A percentile compares a stretch with the other conserved stretches of the same genome.
phyloP scores from a whole-genome alignment of 2,329 filamentous ascomycete species.

The Verruconis gallopava region DNA sequence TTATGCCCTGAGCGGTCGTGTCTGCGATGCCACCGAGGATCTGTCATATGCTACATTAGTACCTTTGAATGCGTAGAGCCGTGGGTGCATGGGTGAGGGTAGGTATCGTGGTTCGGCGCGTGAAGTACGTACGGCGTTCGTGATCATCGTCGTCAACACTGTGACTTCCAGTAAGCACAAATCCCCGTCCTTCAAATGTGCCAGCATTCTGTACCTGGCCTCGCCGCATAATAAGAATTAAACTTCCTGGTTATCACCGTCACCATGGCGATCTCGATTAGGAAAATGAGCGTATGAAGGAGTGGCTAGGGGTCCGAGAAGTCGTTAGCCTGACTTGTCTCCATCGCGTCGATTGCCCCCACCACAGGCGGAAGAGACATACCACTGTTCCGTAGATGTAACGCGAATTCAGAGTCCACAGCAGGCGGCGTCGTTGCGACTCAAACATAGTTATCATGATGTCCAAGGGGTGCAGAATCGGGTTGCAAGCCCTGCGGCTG shows the following conservation, averaged over 20 bases:
- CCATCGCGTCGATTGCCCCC: too few relatives aligned
- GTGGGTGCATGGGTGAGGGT: too few relatives aligned
- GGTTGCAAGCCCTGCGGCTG: neutral
- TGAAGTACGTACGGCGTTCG: constrained; percentile 60
- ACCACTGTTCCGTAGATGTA: constrained; percentile 64
- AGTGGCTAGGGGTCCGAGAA: too few relatives aligned
- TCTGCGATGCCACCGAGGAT: constrained; percentile 90
- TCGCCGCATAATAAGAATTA: constrained; percentile 85
- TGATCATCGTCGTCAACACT: constrained; percentile 98
- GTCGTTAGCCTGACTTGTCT: too few relatives aligned
- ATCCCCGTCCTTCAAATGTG: neutral
- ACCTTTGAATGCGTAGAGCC: too few relatives aligned
- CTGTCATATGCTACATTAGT: too few relatives aligned
- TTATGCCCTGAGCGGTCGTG: constrained; percentile 88
- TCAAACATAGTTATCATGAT: constrained; percentile 22
- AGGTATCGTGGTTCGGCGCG: constrained; percentile 3
- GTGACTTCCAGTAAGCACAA: constrained; percentile 11
- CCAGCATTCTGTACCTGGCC: constrained; percentile 49
- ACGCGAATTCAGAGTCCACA: constrained; percentile 55
- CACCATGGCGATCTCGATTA: constrained; percentile 79
- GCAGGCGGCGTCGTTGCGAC: constrained; percentile 41
- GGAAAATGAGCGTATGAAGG: constrained; percentile 69
- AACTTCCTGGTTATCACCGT: constrained; percentile 74
- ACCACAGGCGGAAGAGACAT: constrained; percentile 27
- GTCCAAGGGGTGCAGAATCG: neutral